These are phyloP conservation scores for Chalara sp. DNA, from an alignment of 2,329 filamentous ascomycete species.

Conservation along the genomic window DNA sequence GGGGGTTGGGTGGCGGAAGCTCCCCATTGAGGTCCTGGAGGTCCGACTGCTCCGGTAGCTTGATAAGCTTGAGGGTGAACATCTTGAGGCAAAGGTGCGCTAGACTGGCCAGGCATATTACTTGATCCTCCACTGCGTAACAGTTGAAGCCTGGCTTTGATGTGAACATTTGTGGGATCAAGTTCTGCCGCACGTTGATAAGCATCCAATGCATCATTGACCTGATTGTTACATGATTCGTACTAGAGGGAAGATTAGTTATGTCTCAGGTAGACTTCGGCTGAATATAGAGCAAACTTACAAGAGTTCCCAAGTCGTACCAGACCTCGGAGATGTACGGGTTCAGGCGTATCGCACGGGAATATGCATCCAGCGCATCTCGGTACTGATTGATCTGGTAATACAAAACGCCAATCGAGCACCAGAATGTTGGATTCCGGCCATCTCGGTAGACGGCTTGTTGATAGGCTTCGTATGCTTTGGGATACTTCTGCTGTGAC, in stretches of 20 bases:
- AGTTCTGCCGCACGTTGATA: slow-evolving; percentile 93
- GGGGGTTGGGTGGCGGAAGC: slow-evolving; percentile 64
- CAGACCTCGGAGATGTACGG: slow-evolving; percentile 98
- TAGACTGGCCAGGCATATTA: slow-evolving; percentile 63
- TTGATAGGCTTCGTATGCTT: slow-evolving; percentile 97
- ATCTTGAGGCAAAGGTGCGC: slow-evolving; percentile 85
- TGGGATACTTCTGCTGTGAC: slow-evolving; percentile 98
- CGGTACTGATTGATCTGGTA: slow-evolving; percentile 99
- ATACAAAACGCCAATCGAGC: slow-evolving; percentile 96
- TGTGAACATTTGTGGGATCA: slow-evolving; percentile 87
- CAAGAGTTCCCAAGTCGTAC: slow-evolving; percentile 95
- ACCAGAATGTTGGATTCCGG: slow-evolving; percentile 98
- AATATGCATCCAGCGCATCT: slow-evolving; percentile 95
- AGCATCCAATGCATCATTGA: slow-evolving; percentile 89
- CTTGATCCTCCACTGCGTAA: slow-evolving; percentile 74
- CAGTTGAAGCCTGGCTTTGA: slow-evolving; percentile 88
- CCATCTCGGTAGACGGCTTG: slow-evolving; percentile 98
- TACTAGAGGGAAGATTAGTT: slow-evolving; percentile 50
- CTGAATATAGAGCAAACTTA: slow-evolving; percentile 43
- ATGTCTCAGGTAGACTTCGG: slow-evolving; percentile 15
- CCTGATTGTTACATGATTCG: slow-evolving; percentile 98
- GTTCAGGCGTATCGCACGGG: slow-evolving; percentile 89
- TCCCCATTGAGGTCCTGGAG: slow-evolving; percentile 85
- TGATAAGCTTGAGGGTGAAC: slow-evolving; percentile 95
- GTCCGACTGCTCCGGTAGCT: slow-evolving; percentile 71